Percentiles rank a stretch among this genome's conserved stretches.
phyloP scores from a whole-genome alignment of 805 yeast genomes.

The Yamadazyma tumulicola region DNA sequence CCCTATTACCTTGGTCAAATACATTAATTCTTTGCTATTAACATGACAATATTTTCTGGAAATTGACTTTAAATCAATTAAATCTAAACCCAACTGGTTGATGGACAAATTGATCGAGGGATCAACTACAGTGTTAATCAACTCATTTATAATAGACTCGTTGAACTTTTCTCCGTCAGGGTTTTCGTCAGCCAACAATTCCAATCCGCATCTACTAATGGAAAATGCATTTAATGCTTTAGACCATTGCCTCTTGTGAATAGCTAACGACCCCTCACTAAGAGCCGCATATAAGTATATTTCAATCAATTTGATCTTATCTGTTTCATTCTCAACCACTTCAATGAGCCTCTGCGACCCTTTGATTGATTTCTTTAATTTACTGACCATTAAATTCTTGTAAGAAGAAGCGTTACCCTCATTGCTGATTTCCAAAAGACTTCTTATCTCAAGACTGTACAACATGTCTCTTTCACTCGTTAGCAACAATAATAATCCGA shows the following conservation, averaged over 20 bases:
- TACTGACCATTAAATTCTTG: slow-evolving; percentile 47
- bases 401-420: slow-evolving; percentile 43
- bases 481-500: slow-evolving; percentile 57
- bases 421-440: slow-evolving; percentile 50
- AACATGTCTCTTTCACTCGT: slow-evolving; percentile 77
- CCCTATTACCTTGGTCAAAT: slow-evolving; percentile 26
- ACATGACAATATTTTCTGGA: slow-evolving; percentile 43
- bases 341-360: slow-evolving; percentile 42
- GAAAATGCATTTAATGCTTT: slow-evolving; percentile 51
- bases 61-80: slow-evolving; percentile 46
- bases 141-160: slow-evolving; percentile 48
- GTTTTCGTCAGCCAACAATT: slow-evolving; percentile 35
- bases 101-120: slow-evolving; percentile 59
- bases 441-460: slow-evolving; percentile 61
- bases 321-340: slow-evolving; percentile 37
- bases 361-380: slow-evolving; percentile 60
- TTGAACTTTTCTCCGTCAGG: slow-evolving; percentile 20
- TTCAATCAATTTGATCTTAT: slow-evolving; percentile 27
- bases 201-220: slow-evolving; percentile 59
- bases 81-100: slow-evolving; percentile 34
- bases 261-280: slow-evolving; percentile 47
- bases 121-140: slow-evolving; percentile 58
- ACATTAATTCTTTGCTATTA: slow-evolving; percentile 17
- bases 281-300: slow-evolving; percentile 42
- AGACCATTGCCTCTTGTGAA: slow-evolving; percentile 55